Percentiles rank a stretch among this genome's conserved stretches.
phyloP scores from a whole-genome alignment of 345 rosid species.

The Angophora floribunda region DNA sequence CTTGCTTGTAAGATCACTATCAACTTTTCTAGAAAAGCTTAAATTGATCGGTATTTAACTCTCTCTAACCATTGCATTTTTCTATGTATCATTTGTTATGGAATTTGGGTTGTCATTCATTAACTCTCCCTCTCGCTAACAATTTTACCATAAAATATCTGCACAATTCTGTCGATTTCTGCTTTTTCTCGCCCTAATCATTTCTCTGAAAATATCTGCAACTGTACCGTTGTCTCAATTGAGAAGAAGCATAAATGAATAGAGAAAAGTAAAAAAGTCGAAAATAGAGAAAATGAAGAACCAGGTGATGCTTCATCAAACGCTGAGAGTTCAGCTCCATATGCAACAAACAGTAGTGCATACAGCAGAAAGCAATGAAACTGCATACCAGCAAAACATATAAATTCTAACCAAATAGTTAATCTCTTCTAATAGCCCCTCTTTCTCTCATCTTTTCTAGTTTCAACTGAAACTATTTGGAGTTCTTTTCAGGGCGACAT shows the following conservation, averaged over 20 bases:
- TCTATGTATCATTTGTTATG: background rate
- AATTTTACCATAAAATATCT: background rate
- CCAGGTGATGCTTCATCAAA: background rate
- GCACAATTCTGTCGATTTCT: background rate
- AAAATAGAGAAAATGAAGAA: background rate
- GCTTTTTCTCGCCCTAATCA: background rate
- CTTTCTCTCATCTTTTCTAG: background rate
- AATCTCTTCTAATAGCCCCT: background rate
- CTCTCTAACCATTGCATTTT: background rate
- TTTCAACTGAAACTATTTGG: background rate
- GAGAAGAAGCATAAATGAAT: background rate
- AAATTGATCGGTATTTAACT: background rate
- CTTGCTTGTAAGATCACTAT: accelerated
- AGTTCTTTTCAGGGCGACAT: background rate
- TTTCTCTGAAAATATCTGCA: background rate
- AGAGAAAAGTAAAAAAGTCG: background rate
- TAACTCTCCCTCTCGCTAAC: background rate
- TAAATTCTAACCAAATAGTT: background rate
- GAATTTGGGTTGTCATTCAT: background rate
- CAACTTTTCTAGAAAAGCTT: background rate
- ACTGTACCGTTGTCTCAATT: background rate
- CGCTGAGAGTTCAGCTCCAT: background rate
- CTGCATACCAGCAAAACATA: background rate
- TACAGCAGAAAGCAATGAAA: background rate
- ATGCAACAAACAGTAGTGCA: background rate